Evolutionary conservation across 1,284 basidiomycete species (phyloP).

Genomic region (Porogramme epimiltina): DNA sequence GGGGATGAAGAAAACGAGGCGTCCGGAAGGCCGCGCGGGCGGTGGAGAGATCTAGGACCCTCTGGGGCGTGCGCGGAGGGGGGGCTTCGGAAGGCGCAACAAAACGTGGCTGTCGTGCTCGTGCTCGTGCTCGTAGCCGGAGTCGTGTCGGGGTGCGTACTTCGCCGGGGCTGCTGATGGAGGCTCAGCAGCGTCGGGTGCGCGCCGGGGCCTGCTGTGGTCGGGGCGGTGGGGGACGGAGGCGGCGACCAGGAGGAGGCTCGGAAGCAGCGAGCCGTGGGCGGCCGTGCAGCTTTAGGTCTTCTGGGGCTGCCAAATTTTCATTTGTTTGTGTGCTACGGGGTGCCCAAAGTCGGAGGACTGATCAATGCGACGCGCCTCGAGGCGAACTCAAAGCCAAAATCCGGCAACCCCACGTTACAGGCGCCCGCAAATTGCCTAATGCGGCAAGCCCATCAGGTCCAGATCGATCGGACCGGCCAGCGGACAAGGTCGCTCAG

Average conservation of each 20-base stretch:
- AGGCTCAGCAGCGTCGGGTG: neutral
- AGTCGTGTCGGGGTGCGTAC: neutral
- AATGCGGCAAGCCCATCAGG: conserved; percentile 9
- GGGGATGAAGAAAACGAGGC: conserved; percentile 31
- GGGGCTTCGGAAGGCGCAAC: neutral
- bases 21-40: conserved; percentile 17
- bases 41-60: conserved; percentile 1
- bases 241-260: conserved; percentile 19
- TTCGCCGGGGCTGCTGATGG: neutral
- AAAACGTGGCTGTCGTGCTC: conserved; percentile 17
- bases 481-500: conserved; percentile 1
- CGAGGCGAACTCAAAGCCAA: conserved; percentile 17
- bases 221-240: conserved; percentile 13
- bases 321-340: conserved; percentile 24
- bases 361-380: conserved; percentile 16
- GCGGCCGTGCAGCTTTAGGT: conserved; percentile 3
- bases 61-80: neutral
- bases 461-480: conserved; percentile 20
- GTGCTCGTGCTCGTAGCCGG: conserved; percentile 9
- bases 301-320: conserved; percentile 16
- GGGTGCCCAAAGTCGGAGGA: conserved; percentile 16
- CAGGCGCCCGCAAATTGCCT: conserved; percentile 7
- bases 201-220: conserved; percentile 16
- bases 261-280: conserved; percentile 11
- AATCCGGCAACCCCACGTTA: neutral